Conservation (phyloP, 169 alveolate genomes). For the Plasmodium relictum region DNA sequence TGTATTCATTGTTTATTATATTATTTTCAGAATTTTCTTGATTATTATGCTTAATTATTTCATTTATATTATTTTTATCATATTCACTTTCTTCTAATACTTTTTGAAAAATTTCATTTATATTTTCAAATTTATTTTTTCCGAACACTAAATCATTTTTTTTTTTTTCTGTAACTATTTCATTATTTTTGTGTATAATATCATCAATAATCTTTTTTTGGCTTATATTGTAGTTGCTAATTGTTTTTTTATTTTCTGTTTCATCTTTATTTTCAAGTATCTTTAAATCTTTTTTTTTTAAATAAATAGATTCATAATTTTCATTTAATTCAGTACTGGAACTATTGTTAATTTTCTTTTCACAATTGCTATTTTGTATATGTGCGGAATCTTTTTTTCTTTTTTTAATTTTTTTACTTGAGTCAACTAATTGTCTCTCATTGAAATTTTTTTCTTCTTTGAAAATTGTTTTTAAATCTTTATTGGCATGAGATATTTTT, state of each 20-base stretch:
- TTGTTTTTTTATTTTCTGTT: not conserved
- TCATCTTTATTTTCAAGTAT: constrained; percentile 1
- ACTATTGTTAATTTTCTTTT: not conserved
- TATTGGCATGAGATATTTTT: constrained; percentile 7
- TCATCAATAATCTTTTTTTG: not conserved
- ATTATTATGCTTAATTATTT: not conserved
- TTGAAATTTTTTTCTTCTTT: constrained; percentile 10
- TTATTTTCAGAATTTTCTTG: not conserved
- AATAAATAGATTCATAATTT: not conserved
- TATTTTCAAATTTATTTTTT: constrained; percentile 31
- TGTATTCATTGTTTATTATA: not conserved
- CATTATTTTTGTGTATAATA: constrained; percentile 12
- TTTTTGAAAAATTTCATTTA: constrained; percentile 31
- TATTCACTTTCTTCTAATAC: constrained; percentile 8
- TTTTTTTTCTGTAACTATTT: not conserved
- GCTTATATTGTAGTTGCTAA: not conserved
- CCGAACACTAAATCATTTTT: constrained; percentile 47
- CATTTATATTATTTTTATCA: constrained; percentile 10
- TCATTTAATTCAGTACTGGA: not conserved
- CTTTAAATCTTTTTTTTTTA: not conserved
- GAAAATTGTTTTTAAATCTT: not conserved
- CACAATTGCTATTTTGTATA: not conserved
- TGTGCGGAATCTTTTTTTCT: not conserved
- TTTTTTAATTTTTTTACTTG: constrained; percentile 18
- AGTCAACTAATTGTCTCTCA: constrained; percentile 2